Conservation (phyloP, 768 basidiomycete species). For the Strobilomyces echinocephalus region DNA sequence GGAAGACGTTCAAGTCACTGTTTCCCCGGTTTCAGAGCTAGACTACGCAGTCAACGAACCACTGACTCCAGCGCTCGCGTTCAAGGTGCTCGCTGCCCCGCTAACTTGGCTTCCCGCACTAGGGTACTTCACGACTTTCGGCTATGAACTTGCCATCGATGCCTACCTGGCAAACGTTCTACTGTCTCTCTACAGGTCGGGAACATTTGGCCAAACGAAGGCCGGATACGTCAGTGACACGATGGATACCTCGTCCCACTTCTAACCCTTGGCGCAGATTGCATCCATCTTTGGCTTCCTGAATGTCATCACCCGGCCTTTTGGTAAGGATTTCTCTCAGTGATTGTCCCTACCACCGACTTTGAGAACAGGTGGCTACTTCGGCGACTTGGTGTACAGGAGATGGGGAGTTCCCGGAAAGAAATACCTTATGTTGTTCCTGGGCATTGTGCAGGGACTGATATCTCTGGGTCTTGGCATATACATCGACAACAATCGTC, state of each 20-base stretch:
- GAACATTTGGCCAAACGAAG: conserved; percentile 2
- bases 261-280: background rate
- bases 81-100: background rate
- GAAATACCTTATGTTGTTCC: conserved; percentile 2
- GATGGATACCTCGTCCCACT: background rate
- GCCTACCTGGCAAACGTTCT: conserved; percentile 5
- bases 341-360: background rate
- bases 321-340: background rate
- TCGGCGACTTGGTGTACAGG: conserved; percentile 5
- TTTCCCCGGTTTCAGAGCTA: conserved; percentile 1
- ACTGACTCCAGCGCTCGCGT: background rate
- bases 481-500: conserved; percentile 30
- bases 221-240: conserved; percentile 6
- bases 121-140: conserved; percentile 3
- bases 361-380: background rate
- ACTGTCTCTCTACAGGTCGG: background rate
- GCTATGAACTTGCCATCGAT: conserved; percentile 2
- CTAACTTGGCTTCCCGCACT: conserved; percentile 6
- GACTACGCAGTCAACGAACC: conserved; percentile 3
- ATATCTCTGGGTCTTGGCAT: conserved; percentile 30
- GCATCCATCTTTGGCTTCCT: conserved; percentile 3
- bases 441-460: conserved; percentile 1
- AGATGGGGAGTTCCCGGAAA: conserved; percentile 6
- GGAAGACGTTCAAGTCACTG: conserved; percentile 15
- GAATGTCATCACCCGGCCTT: conserved; percentile 2